Base-by-base conservation (phyloP, 2,329 filamentous ascomycete species). In the Fusarium udum region DNA sequence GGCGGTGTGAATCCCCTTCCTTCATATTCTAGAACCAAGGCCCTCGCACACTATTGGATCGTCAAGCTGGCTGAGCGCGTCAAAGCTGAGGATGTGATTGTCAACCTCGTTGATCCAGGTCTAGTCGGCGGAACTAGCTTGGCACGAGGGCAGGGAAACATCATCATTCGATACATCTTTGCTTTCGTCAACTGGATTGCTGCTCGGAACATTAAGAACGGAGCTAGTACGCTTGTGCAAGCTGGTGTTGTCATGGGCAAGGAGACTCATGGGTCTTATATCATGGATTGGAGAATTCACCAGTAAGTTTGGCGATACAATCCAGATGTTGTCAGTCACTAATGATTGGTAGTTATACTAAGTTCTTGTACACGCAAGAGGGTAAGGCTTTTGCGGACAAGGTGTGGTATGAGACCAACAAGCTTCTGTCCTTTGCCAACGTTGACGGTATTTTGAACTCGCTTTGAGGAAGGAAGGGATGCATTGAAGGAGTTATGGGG, bases 101-200 rank as follows among this genome's bases (percentile, higher is more conserved):
- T 88, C 45, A 88, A 87, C 59, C 67, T 86, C 4, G 84, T 83
- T 3, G 85, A 86, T 26, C 87, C 87, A 2, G 86, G 84, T 0
- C 79, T 82, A 49, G 79, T 82, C 13, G 82, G 79, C 40, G 85
- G 84, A 6, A 88, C 87, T 0, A 73, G 77, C 1, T 77, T 89
- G 7, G 69, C 75, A 22, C 80, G 83, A 2, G 42, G 20, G 11
- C 81, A 84, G 4, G 65, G 75, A 3, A 64, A 66, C 15, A 61
- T 76, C 3, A 7, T 80, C 1, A 11, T 77, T 2, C 68, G 56
- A 10, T 46, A 76, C 2, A 18, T 79, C 0, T 13, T 34, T 5
- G 22, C 28, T 8, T 11, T 66, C 0, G 7, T 68, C 31, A 76
- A 77, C 48, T 61, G 55, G 26, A 7, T 78, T 4, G 4, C 51